These are phyloP conservation scores for Phtheirospermum japonicum DNA, from an alignment of 257 asterid genomes.

Conservation along the genomic window DNA sequence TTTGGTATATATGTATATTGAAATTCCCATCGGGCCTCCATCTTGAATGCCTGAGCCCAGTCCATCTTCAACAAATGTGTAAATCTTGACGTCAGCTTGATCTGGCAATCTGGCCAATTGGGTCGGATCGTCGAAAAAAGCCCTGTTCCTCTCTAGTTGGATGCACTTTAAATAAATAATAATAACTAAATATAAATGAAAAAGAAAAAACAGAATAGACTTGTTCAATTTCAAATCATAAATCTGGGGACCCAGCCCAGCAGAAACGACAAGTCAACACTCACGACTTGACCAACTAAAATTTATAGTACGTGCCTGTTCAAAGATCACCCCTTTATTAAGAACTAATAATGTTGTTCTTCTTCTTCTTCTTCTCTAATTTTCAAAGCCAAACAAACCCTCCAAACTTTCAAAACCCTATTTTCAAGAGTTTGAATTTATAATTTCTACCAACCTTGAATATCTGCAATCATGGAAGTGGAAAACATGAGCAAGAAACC, in stretches of 20 bases:
- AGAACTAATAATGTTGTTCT: background rate
- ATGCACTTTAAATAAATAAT: no score
- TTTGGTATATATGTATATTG: no score
- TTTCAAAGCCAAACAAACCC: no score
- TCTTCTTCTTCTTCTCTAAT: background rate
- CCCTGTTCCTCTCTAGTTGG: no score
- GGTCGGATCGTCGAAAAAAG: no score
- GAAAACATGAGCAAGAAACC: background rate
- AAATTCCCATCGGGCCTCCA: no score
- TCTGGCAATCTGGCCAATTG: no score
- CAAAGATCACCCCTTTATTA: background rate
- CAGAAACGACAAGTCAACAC: background rate
- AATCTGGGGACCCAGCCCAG: background rate
- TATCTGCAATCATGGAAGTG: background rate
- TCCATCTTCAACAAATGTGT: no score
- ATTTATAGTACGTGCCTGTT: background rate
- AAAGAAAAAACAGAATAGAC: background rate
- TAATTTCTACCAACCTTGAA: background rate
- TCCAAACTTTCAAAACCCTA: no score
- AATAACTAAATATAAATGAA: no score
- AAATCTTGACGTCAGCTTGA: no score
- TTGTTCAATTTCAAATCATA: background rate
- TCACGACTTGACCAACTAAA: constrained; percentile 6
- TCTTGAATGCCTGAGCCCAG: no score
- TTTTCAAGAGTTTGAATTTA: background rate